Evolutionary conservation across 345 rosid genomes (phyloP).

Genomic region (Moringa oleifera): DNA sequence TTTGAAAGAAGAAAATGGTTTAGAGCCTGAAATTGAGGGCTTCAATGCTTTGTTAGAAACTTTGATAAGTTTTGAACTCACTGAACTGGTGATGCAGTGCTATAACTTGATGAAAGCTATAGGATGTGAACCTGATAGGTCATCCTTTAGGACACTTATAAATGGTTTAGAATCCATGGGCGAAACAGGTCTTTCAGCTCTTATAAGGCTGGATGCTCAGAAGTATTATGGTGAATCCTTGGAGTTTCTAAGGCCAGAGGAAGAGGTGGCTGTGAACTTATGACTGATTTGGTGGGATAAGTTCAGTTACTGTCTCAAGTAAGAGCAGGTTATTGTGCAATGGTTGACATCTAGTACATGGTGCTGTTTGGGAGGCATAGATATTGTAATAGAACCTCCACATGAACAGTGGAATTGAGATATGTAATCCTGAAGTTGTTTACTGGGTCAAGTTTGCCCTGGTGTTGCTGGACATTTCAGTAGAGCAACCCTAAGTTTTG

Average conservation of each 20-base stretch:
- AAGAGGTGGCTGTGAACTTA: slow-evolving; percentile 18
- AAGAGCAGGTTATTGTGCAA: background rate
- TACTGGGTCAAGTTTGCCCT: too few species aligned
- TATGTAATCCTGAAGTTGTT: too few species aligned
- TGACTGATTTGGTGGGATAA: background rate
- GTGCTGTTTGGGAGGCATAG: too few species aligned
- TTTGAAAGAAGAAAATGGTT: slow-evolving; percentile 38
- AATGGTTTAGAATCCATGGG: slow-evolving; percentile 57
- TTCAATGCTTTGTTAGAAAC: slow-evolving; percentile 50
- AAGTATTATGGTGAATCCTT: slow-evolving; percentile 53
- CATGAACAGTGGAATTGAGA: too few species aligned
- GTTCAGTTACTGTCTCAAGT: background rate
- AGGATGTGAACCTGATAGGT: slow-evolving; percentile 73
- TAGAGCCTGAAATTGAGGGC: slow-evolving; percentile 45
- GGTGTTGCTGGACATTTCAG: too few species aligned
- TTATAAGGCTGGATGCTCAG: slow-evolving; percentile 51
- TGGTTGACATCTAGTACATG: too few species aligned
- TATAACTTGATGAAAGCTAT: slow-evolving; percentile 50
- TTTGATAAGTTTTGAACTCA: slow-evolving; percentile 35
- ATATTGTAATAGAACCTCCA: too few species aligned
- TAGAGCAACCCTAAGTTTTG: too few species aligned
- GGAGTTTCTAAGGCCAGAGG: slow-evolving; percentile 39
- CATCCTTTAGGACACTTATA: too few species aligned
- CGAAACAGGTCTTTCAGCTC: slow-evolving; percentile 33
- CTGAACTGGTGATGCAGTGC: slow-evolving; percentile 48